Base-by-base conservation (phyloP, 2,329 filamentous ascomycete species). In the Fusarium sp. region DNA sequence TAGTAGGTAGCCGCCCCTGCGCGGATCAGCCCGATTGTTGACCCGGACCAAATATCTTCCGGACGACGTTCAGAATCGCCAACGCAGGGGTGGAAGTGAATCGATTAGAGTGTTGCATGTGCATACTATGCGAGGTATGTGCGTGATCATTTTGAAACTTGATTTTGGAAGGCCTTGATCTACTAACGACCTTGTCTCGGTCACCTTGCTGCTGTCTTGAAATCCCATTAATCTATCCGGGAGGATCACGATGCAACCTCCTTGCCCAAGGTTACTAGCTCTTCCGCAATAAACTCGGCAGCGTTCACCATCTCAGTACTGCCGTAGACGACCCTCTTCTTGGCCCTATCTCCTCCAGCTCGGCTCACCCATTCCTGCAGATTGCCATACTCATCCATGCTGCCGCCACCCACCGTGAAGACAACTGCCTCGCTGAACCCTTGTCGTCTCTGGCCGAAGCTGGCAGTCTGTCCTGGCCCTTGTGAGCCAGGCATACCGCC, bases 321-420 rank as follows among this genome's bases (percentile, higher is more conserved):
- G 15, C 95, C 95, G 75, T 99, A 99, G 1, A 98, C 91, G 9
- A 99, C 90, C 63, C 93, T 84, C 76, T 91, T 90, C 74, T 86
- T 89, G 19, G 86, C 83, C 9, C 86, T 84, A 51, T 85, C 84
- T 13, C 86, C 86, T 43, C 82, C 81, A 4, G 92, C 93, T 64
- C 94, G 84, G 74, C 86, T 87, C 6, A 94, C 92, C 95, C 95
- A 99, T 72, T 98, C 95, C 73, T 97, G 92, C 73, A 99, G 75
- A 76, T 99, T 99, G 17, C 93, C 94, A 73, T 98, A 99, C 75
- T 99, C 95, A 69, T 99, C 95, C 91, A 99, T 98, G 73, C 93
- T 97, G 37, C 95, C 95, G 42, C 96, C 95, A 4, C 95, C 95
- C 4, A 96, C 92, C 0, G 92, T 94, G 72, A 97, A 97, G n/a